These are phyloP conservation scores for Echites panduratus DNA, from an alignment of 257 asterid genomes.

Conservation along the genomic window DNA sequence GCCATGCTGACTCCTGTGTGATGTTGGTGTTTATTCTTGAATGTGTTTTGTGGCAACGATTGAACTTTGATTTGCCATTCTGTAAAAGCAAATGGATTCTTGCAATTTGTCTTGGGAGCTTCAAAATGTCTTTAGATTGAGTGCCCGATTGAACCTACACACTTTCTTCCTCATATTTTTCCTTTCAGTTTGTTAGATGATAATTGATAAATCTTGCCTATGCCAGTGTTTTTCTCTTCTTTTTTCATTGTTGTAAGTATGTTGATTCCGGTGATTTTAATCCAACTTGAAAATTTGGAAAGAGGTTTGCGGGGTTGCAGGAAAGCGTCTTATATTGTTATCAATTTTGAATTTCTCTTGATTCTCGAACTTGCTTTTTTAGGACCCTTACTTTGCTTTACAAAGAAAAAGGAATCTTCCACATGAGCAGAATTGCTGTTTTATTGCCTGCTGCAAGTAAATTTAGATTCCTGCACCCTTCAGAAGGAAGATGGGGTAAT, in stretches of 20 bases:
- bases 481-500: slow-evolving; percentile 32
- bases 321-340: background rate
- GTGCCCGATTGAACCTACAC: background rate
- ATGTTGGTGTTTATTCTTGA: background rate
- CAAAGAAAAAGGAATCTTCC: background rate
- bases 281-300: background rate
- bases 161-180: too few relatives aligned
- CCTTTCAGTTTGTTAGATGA: background rate
- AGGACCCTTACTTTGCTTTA: slow-evolving; percentile 8
- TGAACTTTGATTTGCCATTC: too few relatives aligned
- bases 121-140: background rate
- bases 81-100: background rate
- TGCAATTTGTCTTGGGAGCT: background rate
- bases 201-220: background rate
- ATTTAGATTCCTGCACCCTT: slow-evolving; percentile 8
- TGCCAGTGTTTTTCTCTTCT: background rate
- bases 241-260: background rate
- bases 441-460: slow-evolving; percentile 9
- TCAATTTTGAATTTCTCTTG: background rate
- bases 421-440: slow-evolving; percentile 22
- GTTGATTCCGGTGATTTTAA: background rate
- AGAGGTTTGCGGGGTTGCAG: background rate
- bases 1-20: too few relatives aligned
- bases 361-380: background rate
- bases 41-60: background rate